These are phyloP conservation scores for Podila epigama DNA, from an alignment of 192 early-diverging fungal genomes.

Conservation along the genomic window DNA sequence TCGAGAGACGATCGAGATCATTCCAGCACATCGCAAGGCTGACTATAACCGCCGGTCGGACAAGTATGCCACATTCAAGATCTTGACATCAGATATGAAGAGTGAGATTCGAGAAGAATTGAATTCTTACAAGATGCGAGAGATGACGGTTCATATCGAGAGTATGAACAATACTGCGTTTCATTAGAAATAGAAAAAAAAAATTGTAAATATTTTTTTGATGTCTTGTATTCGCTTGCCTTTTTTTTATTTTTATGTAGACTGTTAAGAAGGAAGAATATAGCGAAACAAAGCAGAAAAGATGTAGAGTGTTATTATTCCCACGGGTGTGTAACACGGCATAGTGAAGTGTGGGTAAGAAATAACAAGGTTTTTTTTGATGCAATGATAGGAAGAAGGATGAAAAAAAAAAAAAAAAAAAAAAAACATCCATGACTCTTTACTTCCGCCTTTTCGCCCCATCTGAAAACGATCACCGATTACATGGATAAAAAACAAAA, in stretches of 20 bases:
- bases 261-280: neutral
- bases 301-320: too few relatives aligned
- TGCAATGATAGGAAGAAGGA: too few relatives aligned
- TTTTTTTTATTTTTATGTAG: too few relatives aligned
- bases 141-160: conserved; percentile 50
- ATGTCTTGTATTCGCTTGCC: neutral
- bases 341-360: too few relatives aligned
- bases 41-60: conserved; percentile 38
- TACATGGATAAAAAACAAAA: too few relatives aligned
- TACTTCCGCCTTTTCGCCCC: conserved; percentile 2
- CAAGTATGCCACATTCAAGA: conserved; percentile 45
- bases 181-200: conserved; percentile 9
- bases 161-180: conserved; percentile 51
- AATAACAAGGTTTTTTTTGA: too few relatives aligned
- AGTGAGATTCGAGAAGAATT: conserved; percentile 44
- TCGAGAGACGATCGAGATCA: conserved; percentile 32
- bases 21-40: conserved; percentile 28
- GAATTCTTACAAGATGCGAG: conserved; percentile 50
- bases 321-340: neutral
- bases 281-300: neutral
- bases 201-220: neutral
- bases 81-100: conserved; percentile 36
- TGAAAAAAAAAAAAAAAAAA: neutral
- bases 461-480: neutral
- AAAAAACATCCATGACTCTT: neutral